Evolutionary conservation across 352 stramenopile species (phyloP), one percentile per base, ranked within the genome.

Genomic region (Thraustotheca clavata): DNA sequence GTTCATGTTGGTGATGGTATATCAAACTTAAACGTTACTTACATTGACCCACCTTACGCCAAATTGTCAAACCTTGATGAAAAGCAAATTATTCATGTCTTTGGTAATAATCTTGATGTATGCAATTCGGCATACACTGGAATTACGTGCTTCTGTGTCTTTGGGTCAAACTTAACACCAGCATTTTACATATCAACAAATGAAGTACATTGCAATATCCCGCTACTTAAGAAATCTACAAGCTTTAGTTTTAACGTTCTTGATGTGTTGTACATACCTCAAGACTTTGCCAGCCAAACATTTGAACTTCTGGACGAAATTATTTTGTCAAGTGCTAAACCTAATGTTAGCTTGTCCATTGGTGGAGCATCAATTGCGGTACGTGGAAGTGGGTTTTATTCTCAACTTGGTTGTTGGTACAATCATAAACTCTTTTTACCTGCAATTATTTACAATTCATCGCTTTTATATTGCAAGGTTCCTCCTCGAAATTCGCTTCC

Each of bases 341-440:
- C 74, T 35, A 47, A 48, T 6, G 47, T 48, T 24, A 68, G 72
- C 14, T 52, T 73, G n/a, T 3, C 62, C 22, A 43, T 38, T 24
- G 73, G 73, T 22, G 71, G 71, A 18, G 72, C 62, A 7, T 55
- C 76, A 9, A 62, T 80, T 7, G 34, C 43, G 9, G 50, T 80
- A 4, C 54, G 18, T 4, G 70, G 68, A 1, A 32, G 22, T 11
- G 61, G 67, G n/a, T 70, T 76, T 47, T 22, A 63, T 34, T 36
- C n/a, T 2, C 32, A 40, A n/a, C n/a, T 43, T 29, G 61, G 68
- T 8, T 80, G 74, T 60, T 67, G 60, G 38, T 79, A 79, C 36
- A 70, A 67, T 7, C 27, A 12, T 5, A 55, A 35, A 14, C 46
- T 69, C 31, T 67, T 75, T 18, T 16, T 62, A 3, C 35, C 38